Base-by-base conservation (phyloP, 129 eudicot genomes). In the Escallonia herrerae region DNA sequence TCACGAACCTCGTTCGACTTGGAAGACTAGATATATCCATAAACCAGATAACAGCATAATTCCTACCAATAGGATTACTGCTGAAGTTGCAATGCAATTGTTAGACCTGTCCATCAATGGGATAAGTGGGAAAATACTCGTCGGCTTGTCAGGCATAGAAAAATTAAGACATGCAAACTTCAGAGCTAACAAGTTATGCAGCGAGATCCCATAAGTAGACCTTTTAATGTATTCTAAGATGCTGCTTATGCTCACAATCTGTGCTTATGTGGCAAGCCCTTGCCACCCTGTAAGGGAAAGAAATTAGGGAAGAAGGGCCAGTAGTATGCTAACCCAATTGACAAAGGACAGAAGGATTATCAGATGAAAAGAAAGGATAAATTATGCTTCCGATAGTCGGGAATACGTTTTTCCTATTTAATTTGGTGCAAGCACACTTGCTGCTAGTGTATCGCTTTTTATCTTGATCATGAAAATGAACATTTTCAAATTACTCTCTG, bases 191-290 rank as follows among this genome's bases (percentile, higher is more conserved):
- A 80, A 66, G 71, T 64, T 91, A 22, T 87, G 98, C 55, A 96
- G 96, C 49, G 72, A 63, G 77, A 91, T 91, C 38, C 98, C 98
- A 52, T 96, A 91, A 78, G 89, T 46, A 91, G 96, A 66, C 98
- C 98, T 5, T 88, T 80, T 64, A 87, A 83, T 58, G 62, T 88
- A 43, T 91, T 91, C 40, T 88, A 83, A 0, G 58, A 82, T 60
- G 74, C 76, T 58, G 96, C 98, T 55, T 91, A 91, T 76, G 95
- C 89, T 15, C 91, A 88, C 73, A 91, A 91, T 61, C 68, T 82
- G 65, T 87, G 98, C 78, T 79, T 91, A 75, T 91, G 98, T 81
- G 96, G 95, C 72, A 91, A 88, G 72, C 98, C 98, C 33, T 60
- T 91, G 81, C 87, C 89, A 43, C 89, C 91, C 51, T 91, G 98